Evolutionary conservation across 306 rosid species (phyloP).

Genomic region (Rosa rugosa): DNA sequence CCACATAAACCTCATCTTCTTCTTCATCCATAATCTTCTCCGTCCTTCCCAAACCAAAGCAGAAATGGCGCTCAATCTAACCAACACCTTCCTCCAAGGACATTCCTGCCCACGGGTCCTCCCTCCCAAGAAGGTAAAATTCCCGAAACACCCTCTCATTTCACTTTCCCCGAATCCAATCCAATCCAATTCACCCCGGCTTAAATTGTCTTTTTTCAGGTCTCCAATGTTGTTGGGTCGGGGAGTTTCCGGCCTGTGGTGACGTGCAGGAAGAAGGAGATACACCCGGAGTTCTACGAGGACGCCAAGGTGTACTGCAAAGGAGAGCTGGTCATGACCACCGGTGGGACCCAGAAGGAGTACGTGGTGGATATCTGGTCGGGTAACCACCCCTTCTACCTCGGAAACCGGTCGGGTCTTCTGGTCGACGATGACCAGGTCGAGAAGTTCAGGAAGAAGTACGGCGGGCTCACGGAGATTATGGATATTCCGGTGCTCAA

Average conservation of each 20-base stretch:
- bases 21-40: conserved; percentile 1
- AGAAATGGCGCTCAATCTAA: conserved; percentile 63
- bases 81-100: conserved; percentile 51
- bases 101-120: conserved; percentile 33
- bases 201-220: not conserved
- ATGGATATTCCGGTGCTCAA: conserved; percentile 87
- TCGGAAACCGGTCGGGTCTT: conserved; percentile 63
- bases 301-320: conserved; percentile 88
- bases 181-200: not conserved
- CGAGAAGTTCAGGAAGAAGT: conserved; percentile 94
- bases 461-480: conserved; percentile 48
- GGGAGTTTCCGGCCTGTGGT: conserved; percentile 35
- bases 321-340: conserved; percentile 78
- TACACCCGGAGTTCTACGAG: conserved; percentile 71
- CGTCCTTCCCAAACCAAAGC: not conserved
- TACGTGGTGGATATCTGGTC: conserved; percentile 94
- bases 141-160: conserved; percentile 6
- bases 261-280: conserved; percentile 83
- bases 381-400: conserved; percentile 93
- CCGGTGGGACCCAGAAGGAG: conserved; percentile 93
- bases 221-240: not conserved
- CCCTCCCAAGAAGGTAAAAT: conserved; percentile 37
- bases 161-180: not conserved
- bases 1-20: conserved; percentile 31
- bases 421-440: conserved; percentile 76